Evolutionary conservation across 2,329 filamentous ascomycete genomes (phyloP), one percentile per base, ranked within the genome.

Genomic region (Ophiosphaerella narmari): DNA sequence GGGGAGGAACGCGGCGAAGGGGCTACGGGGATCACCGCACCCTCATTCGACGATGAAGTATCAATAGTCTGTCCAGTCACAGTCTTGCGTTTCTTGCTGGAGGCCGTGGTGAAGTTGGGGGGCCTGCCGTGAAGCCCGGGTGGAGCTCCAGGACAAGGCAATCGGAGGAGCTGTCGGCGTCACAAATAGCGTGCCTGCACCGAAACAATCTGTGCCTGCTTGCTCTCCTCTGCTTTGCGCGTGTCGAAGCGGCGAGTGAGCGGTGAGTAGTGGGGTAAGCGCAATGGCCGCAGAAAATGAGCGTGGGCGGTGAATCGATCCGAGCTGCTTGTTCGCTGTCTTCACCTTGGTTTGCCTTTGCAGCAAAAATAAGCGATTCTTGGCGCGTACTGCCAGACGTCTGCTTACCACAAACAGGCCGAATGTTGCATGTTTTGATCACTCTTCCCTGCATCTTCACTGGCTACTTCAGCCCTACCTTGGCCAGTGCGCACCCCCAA

Each of bases 21-120:
- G 26, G 54, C 62, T 59, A 63, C 53, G 39, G 26, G 26, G 11
- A 21, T 21, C 18, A 21, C 3, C 18, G 58, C 57, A 51, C 59
- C 63, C 52, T 68, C 71, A 71, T 74, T 52, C 69, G 67, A 65
- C 55, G 67, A 60, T 43, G 46, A 48, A 32, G 50, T 44, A 44
- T 57, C 54, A 57, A 42, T 51, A 48, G 63, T 62, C 52, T 71
- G 62, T 40, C 7, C 39, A 11, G 67, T 65, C 62, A 67, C 73
- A 55, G 75, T 73, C 74, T 75, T 78, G 57, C 76, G 75, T 70
- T 78, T 78, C 73, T 78, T 78, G 57, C 62, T 68, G 63, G 71
- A 73, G 59, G 72, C 71, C 72, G 72, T 74, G 43, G 67, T 74
- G 71, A 73, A 66, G 57, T 60, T 59, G 54, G 63, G 54, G 60